Percentiles rank a stretch among this genome's conserved stretches.
Conservation (phyloP, 495 filamentous ascomycete species). For the Entonaema liquescens region DNA sequence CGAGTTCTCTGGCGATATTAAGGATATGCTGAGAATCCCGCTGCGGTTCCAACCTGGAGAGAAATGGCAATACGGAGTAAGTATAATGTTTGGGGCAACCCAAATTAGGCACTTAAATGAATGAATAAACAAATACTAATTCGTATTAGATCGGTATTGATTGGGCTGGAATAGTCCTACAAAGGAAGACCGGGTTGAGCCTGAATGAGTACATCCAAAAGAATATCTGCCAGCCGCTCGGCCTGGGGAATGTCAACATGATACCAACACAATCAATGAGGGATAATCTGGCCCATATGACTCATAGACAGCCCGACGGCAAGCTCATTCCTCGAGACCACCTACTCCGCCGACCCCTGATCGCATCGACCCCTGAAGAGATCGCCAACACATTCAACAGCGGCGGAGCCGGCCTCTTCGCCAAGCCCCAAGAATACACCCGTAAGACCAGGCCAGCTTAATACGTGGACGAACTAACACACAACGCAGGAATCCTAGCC, state of each 20-base stretch:
- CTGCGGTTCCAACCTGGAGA: conserved; percentile 67
- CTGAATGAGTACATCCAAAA: conserved; percentile 66
- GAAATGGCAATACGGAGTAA: conserved; percentile 66
- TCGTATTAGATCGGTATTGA: conserved; percentile 59
- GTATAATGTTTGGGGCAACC: conserved; percentile 11
- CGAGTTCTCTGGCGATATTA: conserved; percentile 59
- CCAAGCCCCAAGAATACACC: conserved; percentile 63
- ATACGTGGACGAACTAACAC: background rate
- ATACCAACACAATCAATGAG: conserved; percentile 63
- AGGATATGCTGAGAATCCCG: conserved; percentile 55
- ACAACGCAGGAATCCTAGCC: conserved; percentile 43
- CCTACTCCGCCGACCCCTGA: conserved; percentile 53
- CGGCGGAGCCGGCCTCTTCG: conserved; percentile 66
- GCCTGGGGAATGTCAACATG: conserved; percentile 62
- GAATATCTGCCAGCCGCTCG: conserved; percentile 66
- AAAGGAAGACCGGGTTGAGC: conserved; percentile 58
- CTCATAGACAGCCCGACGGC: conserved; percentile 54
- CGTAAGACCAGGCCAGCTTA: conserved; percentile 47
- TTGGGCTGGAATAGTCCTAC: conserved; percentile 64
- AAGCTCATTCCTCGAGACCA: conserved; percentile 57
- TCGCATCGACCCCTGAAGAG: conserved; percentile 46
- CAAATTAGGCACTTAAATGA: background rate
- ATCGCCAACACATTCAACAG: conserved; percentile 55
- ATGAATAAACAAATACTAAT: background rate
- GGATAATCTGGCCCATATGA: conserved; percentile 59